Evolutionary conservation across 1,284 basidiomycete species (phyloP).

Genomic region (Ceratobasidium theobromae): DNA sequence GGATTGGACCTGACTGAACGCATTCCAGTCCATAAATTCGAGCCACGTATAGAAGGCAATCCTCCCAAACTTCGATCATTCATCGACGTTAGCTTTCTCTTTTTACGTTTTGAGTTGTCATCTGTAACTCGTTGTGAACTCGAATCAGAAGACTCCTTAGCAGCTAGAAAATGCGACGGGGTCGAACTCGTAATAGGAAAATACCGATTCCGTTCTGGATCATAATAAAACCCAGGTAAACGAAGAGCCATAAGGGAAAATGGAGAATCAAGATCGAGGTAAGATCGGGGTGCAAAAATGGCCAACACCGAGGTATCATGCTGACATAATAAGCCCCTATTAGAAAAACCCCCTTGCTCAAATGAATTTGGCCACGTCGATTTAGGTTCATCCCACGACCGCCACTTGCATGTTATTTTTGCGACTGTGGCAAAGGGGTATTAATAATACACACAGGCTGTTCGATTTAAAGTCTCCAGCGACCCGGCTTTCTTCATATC

Average conservation of each 20-base stretch:
- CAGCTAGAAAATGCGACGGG: neutral
- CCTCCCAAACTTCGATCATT: neutral
- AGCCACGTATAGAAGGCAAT: neutral
- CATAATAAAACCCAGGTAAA: conserved; percentile 24
- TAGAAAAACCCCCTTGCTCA: neutral
- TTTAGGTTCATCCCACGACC: neutral
- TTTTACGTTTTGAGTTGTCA: neutral
- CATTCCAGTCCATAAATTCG: neutral
- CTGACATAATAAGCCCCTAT: neutral
- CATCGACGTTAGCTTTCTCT: neutral
- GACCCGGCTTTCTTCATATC: neutral
- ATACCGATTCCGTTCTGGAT: conserved; percentile 28
- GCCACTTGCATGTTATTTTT: too few relatives aligned
- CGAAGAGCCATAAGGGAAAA: conserved; percentile 7
- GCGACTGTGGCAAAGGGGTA: too few relatives aligned
- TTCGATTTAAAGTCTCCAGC: too few relatives aligned
- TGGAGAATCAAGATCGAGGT: neutral
- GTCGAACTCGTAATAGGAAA: conserved; percentile 13
- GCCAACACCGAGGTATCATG: neutral
- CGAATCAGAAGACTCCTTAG: neutral
- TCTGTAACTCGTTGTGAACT: neutral
- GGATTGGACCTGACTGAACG: neutral
- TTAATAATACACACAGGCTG: too few relatives aligned
- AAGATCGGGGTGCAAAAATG: neutral
- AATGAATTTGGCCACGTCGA: too few relatives aligned